Conservation (phyloP, 352 stramenopile genomes). For the Globisporangium heterothallicum region DNA sequence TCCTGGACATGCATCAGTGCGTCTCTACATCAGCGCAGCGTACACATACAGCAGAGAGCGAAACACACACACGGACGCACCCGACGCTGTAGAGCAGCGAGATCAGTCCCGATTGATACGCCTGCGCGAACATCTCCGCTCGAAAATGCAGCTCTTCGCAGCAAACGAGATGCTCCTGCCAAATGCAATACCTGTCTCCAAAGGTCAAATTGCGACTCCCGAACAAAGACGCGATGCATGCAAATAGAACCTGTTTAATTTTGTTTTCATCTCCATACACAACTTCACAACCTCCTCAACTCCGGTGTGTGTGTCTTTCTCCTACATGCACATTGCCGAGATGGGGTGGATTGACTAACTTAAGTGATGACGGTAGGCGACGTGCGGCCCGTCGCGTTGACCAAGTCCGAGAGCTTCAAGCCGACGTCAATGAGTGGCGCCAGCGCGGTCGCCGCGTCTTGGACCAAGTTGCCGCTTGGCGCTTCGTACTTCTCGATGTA, state of each 20-base stretch:
- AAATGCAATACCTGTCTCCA: not conserved
- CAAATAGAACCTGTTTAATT: constrained; percentile 1
- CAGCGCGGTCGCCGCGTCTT: constrained; percentile 74
- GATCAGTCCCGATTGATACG: constrained; percentile 46
- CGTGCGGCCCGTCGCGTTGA: constrained; percentile 91
- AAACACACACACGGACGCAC: constrained; percentile 19
- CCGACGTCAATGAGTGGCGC: constrained; percentile 90
- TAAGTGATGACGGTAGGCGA: constrained; percentile 97
- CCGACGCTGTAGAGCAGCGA: constrained; percentile 61
- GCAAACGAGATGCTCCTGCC: not conserved
- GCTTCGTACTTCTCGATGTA: constrained; percentile 99
- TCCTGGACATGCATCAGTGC: constrained; percentile 17
- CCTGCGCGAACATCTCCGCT: constrained; percentile 36
- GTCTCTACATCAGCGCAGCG: too few relatives aligned
- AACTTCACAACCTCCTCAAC: constrained; percentile 11
- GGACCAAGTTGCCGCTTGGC: constrained; percentile 75
- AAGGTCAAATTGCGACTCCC: not conserved
- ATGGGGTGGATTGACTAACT: constrained; percentile 18
- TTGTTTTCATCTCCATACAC: not conserved
- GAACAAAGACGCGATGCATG: not conserved
- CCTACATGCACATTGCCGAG: not conserved
- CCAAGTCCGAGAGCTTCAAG: constrained; percentile 90
- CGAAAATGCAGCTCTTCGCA: not conserved
- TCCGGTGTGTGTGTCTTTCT: too few relatives aligned
- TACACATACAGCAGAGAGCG: not conserved